phyloP scores from a whole-genome alignment of 805 yeast species.

The Vanderwaltozyma yarrowii region DNA sequence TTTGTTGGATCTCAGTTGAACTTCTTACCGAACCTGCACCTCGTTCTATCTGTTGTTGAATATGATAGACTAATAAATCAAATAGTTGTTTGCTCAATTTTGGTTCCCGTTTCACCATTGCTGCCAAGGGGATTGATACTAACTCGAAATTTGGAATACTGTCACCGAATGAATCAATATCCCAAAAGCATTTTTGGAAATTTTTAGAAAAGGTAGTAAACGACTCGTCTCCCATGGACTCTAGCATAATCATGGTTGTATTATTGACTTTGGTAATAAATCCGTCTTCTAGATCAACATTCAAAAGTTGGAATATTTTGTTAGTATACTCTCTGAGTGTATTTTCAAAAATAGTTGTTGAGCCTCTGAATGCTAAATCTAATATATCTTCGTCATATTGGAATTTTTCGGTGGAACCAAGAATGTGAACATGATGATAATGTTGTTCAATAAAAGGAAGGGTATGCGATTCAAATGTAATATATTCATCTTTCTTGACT shows the following conservation, averaged over 20 bases:
- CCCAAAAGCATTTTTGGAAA: constrained; percentile 33
- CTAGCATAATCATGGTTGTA: constrained; percentile 40
- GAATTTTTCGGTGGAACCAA: constrained; percentile 24
- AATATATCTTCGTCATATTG: constrained; percentile 37
- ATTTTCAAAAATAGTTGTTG: constrained; percentile 60
- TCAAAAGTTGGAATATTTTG: constrained; percentile 53
- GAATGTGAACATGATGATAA: constrained; percentile 37
- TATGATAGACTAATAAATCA: constrained; percentile 29
- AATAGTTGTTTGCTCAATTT: constrained; percentile 19
- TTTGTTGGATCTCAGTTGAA: constrained; percentile 55
- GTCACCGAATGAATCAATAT: constrained; percentile 44
- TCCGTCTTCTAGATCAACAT: constrained; percentile 34
- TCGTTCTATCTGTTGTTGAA: constrained; percentile 56
- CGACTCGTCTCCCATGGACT: constrained; percentile 50
- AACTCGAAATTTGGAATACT: constrained; percentile 54
- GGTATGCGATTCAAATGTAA: constrained; percentile 32
- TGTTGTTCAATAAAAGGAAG: constrained; percentile 58
- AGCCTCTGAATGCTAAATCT: constrained; percentile 52
- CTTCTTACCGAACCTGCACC: constrained; percentile 74
- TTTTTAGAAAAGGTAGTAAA: constrained; percentile 36
- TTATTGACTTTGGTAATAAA: constrained; percentile 32
- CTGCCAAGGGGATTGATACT: constrained; percentile 62
- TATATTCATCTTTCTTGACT: constrained; percentile 30
- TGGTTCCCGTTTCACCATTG: constrained; percentile 51
- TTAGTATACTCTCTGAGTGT: constrained; percentile 47